Conservation (phyloP, 164 flowering plant genomes). For the Chloranthus sessilifolius region DNA sequence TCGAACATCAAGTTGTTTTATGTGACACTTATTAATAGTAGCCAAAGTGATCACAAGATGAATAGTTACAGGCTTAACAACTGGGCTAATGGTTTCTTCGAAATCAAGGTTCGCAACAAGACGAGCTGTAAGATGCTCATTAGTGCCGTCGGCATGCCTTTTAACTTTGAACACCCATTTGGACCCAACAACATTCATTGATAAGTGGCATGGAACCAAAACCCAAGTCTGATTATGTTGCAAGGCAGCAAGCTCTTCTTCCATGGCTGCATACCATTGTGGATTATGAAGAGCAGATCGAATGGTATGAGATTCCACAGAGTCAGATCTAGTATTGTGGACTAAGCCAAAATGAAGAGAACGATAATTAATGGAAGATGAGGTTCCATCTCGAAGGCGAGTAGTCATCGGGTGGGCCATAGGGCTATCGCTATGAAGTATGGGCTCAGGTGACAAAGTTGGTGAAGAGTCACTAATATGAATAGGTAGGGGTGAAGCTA, state of each 20-base stretch:
- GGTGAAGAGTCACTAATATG: no score
- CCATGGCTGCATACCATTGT: neutral
- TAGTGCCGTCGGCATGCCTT: neutral
- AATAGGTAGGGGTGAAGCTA: no score
- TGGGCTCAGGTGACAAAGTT: no score
- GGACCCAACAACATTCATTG: constrained; percentile 1
- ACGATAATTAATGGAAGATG: no score
- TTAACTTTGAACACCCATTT: constrained; percentile 1
- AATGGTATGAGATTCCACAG: no score
- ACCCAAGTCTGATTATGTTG: neutral
- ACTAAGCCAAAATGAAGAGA: no score
- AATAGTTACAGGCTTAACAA: neutral
- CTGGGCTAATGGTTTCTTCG: neutral
- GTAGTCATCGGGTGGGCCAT: no score
- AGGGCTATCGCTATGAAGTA: no score
- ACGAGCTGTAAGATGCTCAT: neutral
- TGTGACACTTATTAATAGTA: neutral
- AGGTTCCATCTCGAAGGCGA: no score
- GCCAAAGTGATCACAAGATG: neutral
- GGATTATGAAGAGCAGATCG: constrained; percentile 1
- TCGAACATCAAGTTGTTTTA: neutral
- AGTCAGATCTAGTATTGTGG: no score
- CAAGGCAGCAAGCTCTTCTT: constrained; percentile 1
- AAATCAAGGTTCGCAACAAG: neutral
- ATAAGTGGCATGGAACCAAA: neutral